These are phyloP conservation scores for Morella rubra DNA, from an alignment of 306 rosid species.

Conservation along the genomic window DNA sequence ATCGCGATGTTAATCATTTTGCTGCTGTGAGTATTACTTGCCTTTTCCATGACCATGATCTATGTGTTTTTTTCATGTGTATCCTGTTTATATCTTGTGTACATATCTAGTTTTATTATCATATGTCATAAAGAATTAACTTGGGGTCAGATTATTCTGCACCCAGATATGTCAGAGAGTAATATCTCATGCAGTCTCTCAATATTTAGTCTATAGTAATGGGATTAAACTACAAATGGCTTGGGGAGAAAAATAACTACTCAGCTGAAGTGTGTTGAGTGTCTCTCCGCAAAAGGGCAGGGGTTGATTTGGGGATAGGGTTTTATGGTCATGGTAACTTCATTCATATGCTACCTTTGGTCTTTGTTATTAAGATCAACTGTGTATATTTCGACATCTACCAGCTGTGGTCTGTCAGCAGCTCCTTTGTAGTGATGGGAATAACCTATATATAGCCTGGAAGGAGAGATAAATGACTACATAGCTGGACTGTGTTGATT, in stretches of 20 bases:
- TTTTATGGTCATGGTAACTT: not conserved
- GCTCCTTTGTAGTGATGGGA: too few relatives aligned
- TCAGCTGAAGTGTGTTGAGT: not conserved
- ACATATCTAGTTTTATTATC: too few relatives aligned
- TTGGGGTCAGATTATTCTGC: too few relatives aligned
- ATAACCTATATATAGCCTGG: too few relatives aligned
- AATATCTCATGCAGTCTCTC: not conserved
- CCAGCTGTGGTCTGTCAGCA: too few relatives aligned
- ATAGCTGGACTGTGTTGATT: too few relatives aligned
- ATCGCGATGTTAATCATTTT: constrained; percentile 76
- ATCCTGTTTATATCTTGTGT: too few relatives aligned
- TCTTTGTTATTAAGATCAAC: not conserved
- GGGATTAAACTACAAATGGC: not conserved
- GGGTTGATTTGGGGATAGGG: not conserved
- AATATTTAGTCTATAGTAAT: not conserved
- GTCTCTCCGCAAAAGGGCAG: not conserved
- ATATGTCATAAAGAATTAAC: too few relatives aligned
- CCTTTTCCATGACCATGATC: constrained; percentile 2
- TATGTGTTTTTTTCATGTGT: not conserved
- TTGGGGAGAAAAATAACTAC: not conserved
- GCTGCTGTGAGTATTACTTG: constrained; percentile 58
- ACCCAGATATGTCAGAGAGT: not conserved
- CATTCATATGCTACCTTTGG: not conserved
- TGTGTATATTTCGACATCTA: too few relatives aligned
- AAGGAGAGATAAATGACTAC: too few relatives aligned